A percentile compares a stretch with the other conserved stretches of the same genome.
Evolutionary conservation across 257 asterid species (phyloP).

Genomic region (Asclepias syriaca): DNA sequence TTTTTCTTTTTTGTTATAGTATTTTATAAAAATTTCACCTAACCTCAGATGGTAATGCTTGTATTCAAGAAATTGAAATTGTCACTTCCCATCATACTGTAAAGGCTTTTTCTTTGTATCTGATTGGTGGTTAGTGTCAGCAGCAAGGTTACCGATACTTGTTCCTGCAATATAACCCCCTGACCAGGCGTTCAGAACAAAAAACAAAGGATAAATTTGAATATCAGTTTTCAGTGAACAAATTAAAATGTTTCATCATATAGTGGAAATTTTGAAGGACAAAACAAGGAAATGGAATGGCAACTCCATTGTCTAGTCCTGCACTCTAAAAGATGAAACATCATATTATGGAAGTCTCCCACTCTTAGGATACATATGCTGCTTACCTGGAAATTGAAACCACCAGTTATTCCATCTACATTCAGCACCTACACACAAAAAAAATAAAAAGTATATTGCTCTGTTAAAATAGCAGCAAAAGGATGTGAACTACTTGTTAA

Average conservation of each 20-base stretch:
- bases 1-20: too few species aligned
- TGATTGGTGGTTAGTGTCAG: conserved; percentile 27
- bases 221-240: too few species aligned
- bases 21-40: too few species aligned
- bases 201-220: too few species aligned
- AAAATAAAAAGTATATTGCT: conserved; percentile 1
- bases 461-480: background rate
- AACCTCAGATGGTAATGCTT: too few species aligned
- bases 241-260: too few species aligned
- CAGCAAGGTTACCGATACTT: conserved; percentile 45
- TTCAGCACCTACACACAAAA: conserved; percentile 72
- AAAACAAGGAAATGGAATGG: background rate
- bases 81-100: conserved; percentile 4
- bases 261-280: background rate
- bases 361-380: background rate
- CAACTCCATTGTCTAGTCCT: background rate
- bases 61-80: background rate
- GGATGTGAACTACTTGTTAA: background rate
- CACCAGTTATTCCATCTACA: conserved; percentile 87
- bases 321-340: background rate
- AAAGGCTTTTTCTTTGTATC: conserved; percentile 3
- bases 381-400: conserved; percentile 90
- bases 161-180: too few species aligned
- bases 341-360: background rate
- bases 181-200: too few species aligned